Percentiles rank a stretch among this genome's conserved stretches.
phyloP scores from a whole-genome alignment of 1,284 basidiomycete genomes.

The Laetiporus sulphureus region DNA sequence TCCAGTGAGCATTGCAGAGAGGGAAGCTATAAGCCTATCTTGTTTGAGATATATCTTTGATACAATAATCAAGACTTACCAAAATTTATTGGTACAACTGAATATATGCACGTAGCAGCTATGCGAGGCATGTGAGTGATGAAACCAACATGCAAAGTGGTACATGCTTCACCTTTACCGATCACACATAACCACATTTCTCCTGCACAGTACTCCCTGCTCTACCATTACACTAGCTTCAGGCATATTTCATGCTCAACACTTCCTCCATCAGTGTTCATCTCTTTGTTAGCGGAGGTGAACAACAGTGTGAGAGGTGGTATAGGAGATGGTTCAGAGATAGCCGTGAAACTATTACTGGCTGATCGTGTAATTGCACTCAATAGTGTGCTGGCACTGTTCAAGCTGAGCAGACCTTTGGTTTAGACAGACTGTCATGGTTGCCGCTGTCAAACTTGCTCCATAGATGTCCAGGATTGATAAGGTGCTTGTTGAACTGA shows the following conservation, averaged over 20 bases:
- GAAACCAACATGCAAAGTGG: too few relatives aligned
- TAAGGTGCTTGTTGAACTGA: conserved; percentile 91
- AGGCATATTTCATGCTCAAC: conserved; percentile 86
- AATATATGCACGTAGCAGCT: too few relatives aligned
- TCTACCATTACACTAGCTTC: conserved; percentile 94
- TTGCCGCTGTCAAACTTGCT: conserved; percentile 94
- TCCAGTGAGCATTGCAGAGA: too few relatives aligned
- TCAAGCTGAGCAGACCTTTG: conserved; percentile 33
- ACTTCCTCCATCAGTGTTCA: conserved; percentile 65
- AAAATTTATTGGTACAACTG: too few relatives aligned
- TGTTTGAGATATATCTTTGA: too few relatives aligned
- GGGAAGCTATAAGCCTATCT: too few relatives aligned
- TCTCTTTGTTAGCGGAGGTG: conserved; percentile 44
- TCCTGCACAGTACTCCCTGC: conserved; percentile 87
- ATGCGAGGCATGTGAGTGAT: too few relatives aligned
- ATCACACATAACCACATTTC: conserved; percentile 91
- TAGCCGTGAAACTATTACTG: conserved; percentile 31
- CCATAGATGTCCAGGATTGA: conserved; percentile 79
- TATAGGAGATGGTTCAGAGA: conserved; percentile 47
- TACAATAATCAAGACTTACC: too few relatives aligned
- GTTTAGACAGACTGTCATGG: conserved; percentile 73
- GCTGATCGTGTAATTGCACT: conserved; percentile 17
- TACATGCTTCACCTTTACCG: conserved; percentile 62
- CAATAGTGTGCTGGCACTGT: conserved; percentile 10
- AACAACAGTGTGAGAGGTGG: conserved; percentile 60